Percentiles rank a stretch among this genome's conserved stretches.
phyloP scores from a whole-genome alignment of 768 basidiomycete species.

The Rhodotorula sphaerocarpa region DNA sequence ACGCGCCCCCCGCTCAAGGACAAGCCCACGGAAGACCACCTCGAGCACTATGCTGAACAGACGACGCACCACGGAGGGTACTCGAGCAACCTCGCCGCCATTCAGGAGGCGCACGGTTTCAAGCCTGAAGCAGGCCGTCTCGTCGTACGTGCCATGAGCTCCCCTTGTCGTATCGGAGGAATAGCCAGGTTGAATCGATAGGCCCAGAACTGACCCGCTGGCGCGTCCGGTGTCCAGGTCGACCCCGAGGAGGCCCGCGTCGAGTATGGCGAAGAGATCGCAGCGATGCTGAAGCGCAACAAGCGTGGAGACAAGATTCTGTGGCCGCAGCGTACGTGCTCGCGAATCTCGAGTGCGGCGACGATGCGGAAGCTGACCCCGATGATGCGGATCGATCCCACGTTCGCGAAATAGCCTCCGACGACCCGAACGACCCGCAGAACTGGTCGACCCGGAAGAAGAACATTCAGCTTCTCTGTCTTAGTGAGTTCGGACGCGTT shows the following conservation, averaged over 20 bases:
- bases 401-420: slow-evolving; percentile 45
- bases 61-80: neutral
- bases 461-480: slow-evolving; percentile 50
- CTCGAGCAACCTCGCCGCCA: slow-evolving; percentile 15
- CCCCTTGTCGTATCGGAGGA: neutral
- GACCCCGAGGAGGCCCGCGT: slow-evolving; percentile 51
- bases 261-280: slow-evolving; percentile 56
- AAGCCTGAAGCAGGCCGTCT: slow-evolving; percentile 19
- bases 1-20: slow-evolving; percentile 1
- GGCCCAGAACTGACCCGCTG: slow-evolving; percentile 13
- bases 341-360: neutral
- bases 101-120: slow-evolving; percentile 26
- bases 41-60: slow-evolving; percentile 20
- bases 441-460: slow-evolving; percentile 42
- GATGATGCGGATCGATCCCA: neutral
- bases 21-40: slow-evolving; percentile 10
- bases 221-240: slow-evolving; percentile 25
- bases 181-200: no score
- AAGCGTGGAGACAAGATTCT: slow-evolving; percentile 55
- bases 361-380: no score
- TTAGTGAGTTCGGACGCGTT: slow-evolving; percentile 37
- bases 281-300: slow-evolving; percentile 54
- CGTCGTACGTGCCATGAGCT: neutral
- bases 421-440: slow-evolving; percentile 59
- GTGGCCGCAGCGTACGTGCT: slow-evolving; percentile 54